Evolutionary conservation across 768 basidiomycete species (phyloP).

Genomic region (Podaxis sp.): DNA sequence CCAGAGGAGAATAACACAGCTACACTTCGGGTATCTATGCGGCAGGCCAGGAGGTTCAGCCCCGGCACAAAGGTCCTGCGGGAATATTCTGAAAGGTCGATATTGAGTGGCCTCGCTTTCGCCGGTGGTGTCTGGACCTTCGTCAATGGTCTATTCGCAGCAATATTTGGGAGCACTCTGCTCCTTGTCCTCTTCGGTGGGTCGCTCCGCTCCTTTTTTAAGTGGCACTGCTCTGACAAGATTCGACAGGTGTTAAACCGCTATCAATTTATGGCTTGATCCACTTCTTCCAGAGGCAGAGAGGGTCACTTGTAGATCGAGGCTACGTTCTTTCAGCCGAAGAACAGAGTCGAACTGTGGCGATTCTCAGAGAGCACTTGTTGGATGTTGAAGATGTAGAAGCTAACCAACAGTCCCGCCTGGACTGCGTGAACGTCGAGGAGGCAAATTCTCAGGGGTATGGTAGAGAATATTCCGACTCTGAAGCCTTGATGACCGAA

Average conservation of each 20-base stretch:
- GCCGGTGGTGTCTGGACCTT: constrained; percentile 16
- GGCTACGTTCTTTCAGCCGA: background rate
- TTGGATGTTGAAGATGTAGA: background rate
- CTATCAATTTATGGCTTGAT: constrained; percentile 1
- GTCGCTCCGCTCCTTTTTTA: background rate
- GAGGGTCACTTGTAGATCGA: background rate
- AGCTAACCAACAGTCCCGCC: background rate
- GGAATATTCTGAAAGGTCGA: constrained; percentile 8
- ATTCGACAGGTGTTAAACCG: background rate
- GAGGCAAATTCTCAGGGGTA: background rate
- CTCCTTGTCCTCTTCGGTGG: constrained; percentile 11
- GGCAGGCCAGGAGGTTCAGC: too few relatives aligned
- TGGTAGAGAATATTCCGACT: background rate
- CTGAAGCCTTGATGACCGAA: too few relatives aligned
- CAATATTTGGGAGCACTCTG: constrained; percentile 11
- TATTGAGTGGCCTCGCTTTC: constrained; percentile 9
- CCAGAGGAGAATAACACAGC: background rate
- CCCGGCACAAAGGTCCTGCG: background rate
- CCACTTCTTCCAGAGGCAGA: background rate
- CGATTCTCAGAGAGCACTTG: constrained; percentile 1
- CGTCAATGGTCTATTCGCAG: constrained; percentile 8
- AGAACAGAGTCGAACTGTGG: background rate
- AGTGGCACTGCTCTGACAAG: too few relatives aligned
- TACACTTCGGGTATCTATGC: background rate
- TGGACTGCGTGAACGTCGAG: too few relatives aligned